Base-by-base conservation (phyloP, 208 protist genomes). In the Crithidia mellificae region DNA sequence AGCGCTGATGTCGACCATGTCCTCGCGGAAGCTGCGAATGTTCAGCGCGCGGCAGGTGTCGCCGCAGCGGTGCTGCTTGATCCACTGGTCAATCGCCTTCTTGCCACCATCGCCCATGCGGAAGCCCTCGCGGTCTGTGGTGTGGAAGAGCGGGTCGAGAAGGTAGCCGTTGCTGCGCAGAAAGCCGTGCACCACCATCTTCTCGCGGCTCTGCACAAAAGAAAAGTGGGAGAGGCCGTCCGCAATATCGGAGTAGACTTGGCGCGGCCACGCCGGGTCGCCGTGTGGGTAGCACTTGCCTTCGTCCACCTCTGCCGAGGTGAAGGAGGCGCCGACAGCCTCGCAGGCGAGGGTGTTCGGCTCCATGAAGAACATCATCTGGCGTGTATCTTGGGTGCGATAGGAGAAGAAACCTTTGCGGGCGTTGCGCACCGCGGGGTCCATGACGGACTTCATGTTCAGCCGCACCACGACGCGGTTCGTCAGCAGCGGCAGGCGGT, bases 191-290 rank as follows among this genome's bases (percentile, higher is more conserved):
- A 87, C 63, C 9, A 92, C 25, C 65, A 85, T 72, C 20, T 51
- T 27, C 25, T 55, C 56, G 8, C 59, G 55, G 15, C 70, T 82
- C 39, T 68, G 47, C 25, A 68, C 52, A 38, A 79, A 78, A 17
- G 79, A 81, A 59, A 90, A 90, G 68, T 92, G 87, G 4, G 87
- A 87, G 57, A 92, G 86, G 9, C 81, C 87, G 46, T 96, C 87
- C 4, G 92, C 83, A 15, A 90, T 76, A 36, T 84, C 66, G 27
- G 73, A 57, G 63, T 71, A 79, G 29, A 74, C 63, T 20, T 63
- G 41, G 9, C 63, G 72, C 39, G 58, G 39, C 70, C 74, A 76
- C 6, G 47, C 22, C 3, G 62, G 20, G 61, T 72, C 70, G 25
- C 52, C 69, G 3, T 51, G 79, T 3, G 51, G 57, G 79, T 78